Conservation (phyloP, 345 rosid species). For the Acer campestre region DNA sequence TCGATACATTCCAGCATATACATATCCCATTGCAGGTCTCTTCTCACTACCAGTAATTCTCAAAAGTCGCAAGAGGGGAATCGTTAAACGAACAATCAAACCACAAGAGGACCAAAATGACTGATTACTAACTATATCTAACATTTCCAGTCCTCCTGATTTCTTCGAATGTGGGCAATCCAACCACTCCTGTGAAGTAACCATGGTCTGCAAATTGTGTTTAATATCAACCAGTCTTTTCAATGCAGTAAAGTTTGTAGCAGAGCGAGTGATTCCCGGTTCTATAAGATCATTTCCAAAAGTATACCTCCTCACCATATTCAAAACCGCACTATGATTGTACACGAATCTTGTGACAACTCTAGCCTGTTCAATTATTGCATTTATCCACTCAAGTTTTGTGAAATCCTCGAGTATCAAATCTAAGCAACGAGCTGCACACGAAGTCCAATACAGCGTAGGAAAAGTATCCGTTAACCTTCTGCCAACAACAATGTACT, state of each 20-base stretch:
- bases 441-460: constrained; percentile 86
- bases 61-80: constrained; percentile 69
- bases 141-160: constrained; percentile 66
- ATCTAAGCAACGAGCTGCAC: constrained; percentile 72
- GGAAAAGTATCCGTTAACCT: constrained; percentile 67
- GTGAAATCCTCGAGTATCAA: constrained; percentile 75
- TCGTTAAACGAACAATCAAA: constrained; percentile 51
- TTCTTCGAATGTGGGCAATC: constrained; percentile 70
- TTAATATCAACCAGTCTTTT: constrained; percentile 57
- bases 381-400: constrained; percentile 67
- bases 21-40: constrained; percentile 88
- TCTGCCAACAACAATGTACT: constrained; percentile 58
- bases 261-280: constrained; percentile 55
- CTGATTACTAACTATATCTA: constrained; percentile 64
- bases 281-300: constrained; percentile 72
- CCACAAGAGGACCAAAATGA: constrained; percentile 79
- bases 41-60: constrained; percentile 54
- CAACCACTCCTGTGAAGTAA: constrained; percentile 85
- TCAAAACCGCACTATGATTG: constrained; percentile 68
- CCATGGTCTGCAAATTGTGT: constrained; percentile 74
- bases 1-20: constrained; percentile 75
- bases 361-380: constrained; percentile 70
- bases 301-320: constrained; percentile 74
- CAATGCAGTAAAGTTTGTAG: constrained; percentile 73
- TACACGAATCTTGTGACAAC: constrained; percentile 78